Evolutionary conservation across 2,329 filamentous ascomycete genomes (phyloP).

Genomic region (Sordariomycetes sp.): DNA sequence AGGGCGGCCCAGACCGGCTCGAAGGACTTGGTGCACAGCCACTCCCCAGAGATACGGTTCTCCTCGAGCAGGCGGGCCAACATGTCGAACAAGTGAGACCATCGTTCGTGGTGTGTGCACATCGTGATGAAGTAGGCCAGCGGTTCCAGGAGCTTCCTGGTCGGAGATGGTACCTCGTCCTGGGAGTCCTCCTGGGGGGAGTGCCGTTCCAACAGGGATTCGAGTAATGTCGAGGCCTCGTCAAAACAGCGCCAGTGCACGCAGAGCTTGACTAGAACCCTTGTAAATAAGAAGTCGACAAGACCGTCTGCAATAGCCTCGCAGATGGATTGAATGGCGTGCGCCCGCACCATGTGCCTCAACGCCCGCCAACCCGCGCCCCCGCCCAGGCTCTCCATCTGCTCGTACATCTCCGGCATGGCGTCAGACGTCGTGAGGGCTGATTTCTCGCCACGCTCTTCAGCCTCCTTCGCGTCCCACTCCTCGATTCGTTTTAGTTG

Average conservation of each 20-base stretch:
- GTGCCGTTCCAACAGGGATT: not conserved
- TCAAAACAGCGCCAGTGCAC: slow-evolving; percentile 13
- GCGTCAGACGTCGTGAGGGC: slow-evolving; percentile 9
- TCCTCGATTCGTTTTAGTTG: slow-evolving; percentile 15
- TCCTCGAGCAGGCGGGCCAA: slow-evolving; percentile 2
- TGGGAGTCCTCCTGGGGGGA: slow-evolving; percentile 2
- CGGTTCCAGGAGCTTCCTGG: not conserved
- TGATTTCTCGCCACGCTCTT: slow-evolving; percentile 12
- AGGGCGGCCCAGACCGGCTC: slow-evolving; percentile 7
- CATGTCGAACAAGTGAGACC: slow-evolving; percentile 6
- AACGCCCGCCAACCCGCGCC: slow-evolving; percentile 21
- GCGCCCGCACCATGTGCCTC: slow-evolving; percentile 19
- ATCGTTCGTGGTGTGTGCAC: slow-evolving; percentile 5
- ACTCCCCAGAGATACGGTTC: slow-evolving; percentile 5
- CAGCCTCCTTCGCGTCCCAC: slow-evolving; percentile 17
- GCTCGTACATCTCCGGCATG: slow-evolving; percentile 19
- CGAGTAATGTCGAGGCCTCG: slow-evolving; percentile 13
- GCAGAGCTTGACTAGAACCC: slow-evolving; percentile 17
- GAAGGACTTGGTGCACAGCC: slow-evolving; percentile 7
- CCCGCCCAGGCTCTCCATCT: slow-evolving; percentile 20
- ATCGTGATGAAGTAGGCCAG: slow-evolving; percentile 1
- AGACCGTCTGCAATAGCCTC: slow-evolving; percentile 18
- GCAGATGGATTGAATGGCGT: slow-evolving; percentile 17
- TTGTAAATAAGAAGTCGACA: slow-evolving; percentile 12
- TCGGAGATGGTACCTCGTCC: slow-evolving; percentile 1